Evolutionary conservation across 78 protist genomes (phyloP), one percentile per base, ranked within the genome.

Genomic region (Dictyostelium firmibasis): DNA sequence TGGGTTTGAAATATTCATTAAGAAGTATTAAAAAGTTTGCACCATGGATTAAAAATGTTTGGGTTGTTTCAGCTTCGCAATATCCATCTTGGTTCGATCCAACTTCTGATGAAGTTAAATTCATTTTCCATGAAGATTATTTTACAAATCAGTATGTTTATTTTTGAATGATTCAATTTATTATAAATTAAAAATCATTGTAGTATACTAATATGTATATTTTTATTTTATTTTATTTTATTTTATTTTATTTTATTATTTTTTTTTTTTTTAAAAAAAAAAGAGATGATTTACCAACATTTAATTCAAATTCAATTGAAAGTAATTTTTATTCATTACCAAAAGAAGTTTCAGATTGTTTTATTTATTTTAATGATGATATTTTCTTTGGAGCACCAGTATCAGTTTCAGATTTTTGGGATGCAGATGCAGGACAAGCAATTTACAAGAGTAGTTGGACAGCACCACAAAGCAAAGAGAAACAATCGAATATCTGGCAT

Each of bases 341-440:
- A 89, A 85, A 89, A n/a, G 81, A 64, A 50, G 94, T 89, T n/a
- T 64, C 87, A n/a, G 94, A 89, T 62, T 89, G 94, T 89, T 89
- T 81, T 60, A 41, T 89, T 50, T 89, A 89, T 81, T 81, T 89
- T 35, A 89, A 89, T 89, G 94, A 89, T 67, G 94, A 89, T 81
- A 89, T 82, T 57, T 82, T 82, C 47, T 57, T 82, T 82, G 86
- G 86, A 47, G 36, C 86, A 29, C 86, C 86, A 29, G 87, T 89
- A 11, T 16, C 74, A 35, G 35, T 43, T 0, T 81, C 43, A 18
- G 94, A 89, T 38, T 89, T 89, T 47, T 89, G 75, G 74, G 94
- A 89, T 81, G 81, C 94, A 89, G 38, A 16, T 25, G 82, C 82
- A 64, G 94, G 94, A 29, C 94, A 89, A 47, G 94, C 94, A n/a